phyloP scores from a whole-genome alignment of 192 early-diverging fungal species.

The Coemansia sp. region DNA sequence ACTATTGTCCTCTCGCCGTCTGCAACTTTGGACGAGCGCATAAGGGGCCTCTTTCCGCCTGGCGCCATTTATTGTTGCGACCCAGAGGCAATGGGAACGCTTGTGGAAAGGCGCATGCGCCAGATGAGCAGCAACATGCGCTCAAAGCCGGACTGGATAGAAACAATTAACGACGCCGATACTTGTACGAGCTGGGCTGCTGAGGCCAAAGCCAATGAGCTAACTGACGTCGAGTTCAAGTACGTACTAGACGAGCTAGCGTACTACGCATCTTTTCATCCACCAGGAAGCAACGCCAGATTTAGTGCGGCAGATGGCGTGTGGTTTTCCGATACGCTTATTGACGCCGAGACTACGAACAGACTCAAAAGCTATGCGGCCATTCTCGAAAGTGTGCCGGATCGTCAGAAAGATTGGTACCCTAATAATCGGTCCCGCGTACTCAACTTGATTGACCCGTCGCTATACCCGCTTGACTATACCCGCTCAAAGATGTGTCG shows the following conservation, averaged over 20 bases:
- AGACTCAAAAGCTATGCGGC: neutral
- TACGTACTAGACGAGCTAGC: slow-evolving; percentile 51
- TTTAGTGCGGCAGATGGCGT: slow-evolving; percentile 33
- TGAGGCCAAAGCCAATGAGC: slow-evolving; percentile 21
- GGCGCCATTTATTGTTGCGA: slow-evolving; percentile 9
- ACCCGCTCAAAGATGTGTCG: slow-evolving; percentile 4
- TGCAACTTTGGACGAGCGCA: neutral
- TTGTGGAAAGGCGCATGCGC: slow-evolving; percentile 22
- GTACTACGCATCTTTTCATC: slow-evolving; percentile 25
- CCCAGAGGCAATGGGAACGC: slow-evolving; percentile 1
- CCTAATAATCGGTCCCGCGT: slow-evolving; percentile 51
- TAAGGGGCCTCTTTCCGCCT: neutral
- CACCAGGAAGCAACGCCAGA: slow-evolving; percentile 10
- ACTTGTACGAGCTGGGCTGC: slow-evolving; percentile 24
- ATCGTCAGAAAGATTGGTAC: too few species aligned
- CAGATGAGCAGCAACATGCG: slow-evolving; percentile 46
- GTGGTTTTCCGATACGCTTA: too few species aligned
- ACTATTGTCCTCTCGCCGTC: too few species aligned
- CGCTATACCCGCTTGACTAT: slow-evolving; percentile 51
- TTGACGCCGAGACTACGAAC: slow-evolving; percentile 11
- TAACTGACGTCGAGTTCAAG: slow-evolving; percentile 37
- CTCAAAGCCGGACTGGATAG: slow-evolving; percentile 47
- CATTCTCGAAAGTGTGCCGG: neutral
- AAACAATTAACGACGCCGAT: slow-evolving; percentile 16
- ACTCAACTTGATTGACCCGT: slow-evolving; percentile 55